Conservation (phyloP, 768 basidiomycete genomes). For the Ramaria sp. region DNA sequence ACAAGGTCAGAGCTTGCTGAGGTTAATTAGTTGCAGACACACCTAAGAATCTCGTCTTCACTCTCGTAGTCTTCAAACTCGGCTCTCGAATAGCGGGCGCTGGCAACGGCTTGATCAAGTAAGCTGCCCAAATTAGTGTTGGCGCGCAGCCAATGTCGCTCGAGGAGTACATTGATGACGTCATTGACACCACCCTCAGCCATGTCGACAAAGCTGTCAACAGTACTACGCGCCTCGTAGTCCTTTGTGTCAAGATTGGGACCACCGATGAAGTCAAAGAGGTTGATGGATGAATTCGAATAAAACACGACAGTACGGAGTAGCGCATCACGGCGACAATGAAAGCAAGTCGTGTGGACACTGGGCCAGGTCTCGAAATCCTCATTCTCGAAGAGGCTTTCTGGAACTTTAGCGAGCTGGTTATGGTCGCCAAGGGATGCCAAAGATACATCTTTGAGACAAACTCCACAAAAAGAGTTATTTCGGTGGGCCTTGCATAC, state of each 20-base stretch:
- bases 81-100: slow-evolving; percentile 32
- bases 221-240: slow-evolving; percentile 56
- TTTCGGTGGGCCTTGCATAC: slow-evolving; percentile 58
- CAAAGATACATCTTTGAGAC: slow-evolving; percentile 50
- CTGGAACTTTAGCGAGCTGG: slow-evolving; percentile 30
- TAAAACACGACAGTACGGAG: slow-evolving; percentile 28
- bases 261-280: slow-evolving; percentile 8
- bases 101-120: slow-evolving; percentile 57
- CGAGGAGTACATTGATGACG: slow-evolving; percentile 48
- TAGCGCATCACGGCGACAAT: slow-evolving; percentile 55
- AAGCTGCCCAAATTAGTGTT: slow-evolving; percentile 57
- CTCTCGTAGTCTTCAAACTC: slow-evolving; percentile 18
- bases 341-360: slow-evolving; percentile 56
- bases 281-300: neutral
- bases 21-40: neutral
- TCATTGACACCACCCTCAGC: slow-evolving; percentile 59
- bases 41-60: slow-evolving; percentile 21
- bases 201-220: slow-evolving; percentile 65
- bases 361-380: slow-evolving; percentile 59
- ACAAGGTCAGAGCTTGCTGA: neutral
- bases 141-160: slow-evolving; percentile 59
- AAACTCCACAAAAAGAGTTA: slow-evolving; percentile 51
- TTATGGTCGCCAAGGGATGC: slow-evolving; percentile 24
- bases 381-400: slow-evolving; percentile 44
- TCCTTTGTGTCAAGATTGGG: slow-evolving; percentile 23